phyloP scores from a whole-genome alignment of 208 protist species.

The Balamuthia mandrillaris region DNA sequence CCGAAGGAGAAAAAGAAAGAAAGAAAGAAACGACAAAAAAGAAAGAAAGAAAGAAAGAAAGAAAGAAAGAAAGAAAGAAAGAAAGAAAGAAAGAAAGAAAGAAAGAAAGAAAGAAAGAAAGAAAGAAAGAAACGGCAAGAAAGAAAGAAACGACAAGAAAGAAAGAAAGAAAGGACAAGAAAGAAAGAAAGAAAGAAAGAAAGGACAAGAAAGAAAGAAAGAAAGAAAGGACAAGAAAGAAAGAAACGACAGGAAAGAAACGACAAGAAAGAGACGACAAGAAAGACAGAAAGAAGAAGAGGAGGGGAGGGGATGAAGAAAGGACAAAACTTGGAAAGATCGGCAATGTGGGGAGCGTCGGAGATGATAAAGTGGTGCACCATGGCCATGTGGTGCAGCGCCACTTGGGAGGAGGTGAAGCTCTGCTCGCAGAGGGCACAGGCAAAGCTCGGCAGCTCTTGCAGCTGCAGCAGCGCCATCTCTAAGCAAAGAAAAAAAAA shows the following conservation, averaged over 20 bases:
- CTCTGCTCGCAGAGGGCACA: background rate
- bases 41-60: too few relatives aligned
- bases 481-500: too few relatives aligned
- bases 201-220: background rate
- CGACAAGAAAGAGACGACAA: background rate
- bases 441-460: background rate
- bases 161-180: too few relatives aligned
- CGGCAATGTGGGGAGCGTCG: constrained; percentile 12
- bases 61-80: too few relatives aligned
- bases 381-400: constrained; percentile 8
- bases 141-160: too few relatives aligned
- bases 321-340: background rate
- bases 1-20: too few relatives aligned
- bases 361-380: constrained; percentile 9
- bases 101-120: too few relatives aligned
- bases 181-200: background rate
- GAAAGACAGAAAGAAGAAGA: background rate
- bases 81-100: too few relatives aligned
- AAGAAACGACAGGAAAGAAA: background rate
- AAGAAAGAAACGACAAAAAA: too few relatives aligned
- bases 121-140: too few relatives aligned
- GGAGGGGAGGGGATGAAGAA: background rate
- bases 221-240: background rate
- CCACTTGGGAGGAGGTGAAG: background rate
- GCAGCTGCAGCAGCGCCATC: too few relatives aligned